phyloP scores from a whole-genome alignment of 1,284 basidiomycete genomes.

The Meripilus lineatus region DNA sequence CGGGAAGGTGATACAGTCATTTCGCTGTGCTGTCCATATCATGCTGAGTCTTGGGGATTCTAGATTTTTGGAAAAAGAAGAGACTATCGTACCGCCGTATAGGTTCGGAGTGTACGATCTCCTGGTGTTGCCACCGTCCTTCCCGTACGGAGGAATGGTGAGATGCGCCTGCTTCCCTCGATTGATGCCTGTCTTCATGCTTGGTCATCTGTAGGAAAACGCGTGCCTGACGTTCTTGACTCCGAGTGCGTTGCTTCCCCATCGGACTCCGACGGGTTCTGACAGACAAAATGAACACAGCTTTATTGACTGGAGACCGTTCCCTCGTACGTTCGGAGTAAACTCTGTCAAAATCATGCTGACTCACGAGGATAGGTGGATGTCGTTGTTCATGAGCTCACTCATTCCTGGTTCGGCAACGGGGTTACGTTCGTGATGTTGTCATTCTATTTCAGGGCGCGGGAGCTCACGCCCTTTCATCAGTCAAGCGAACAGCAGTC shows the following conservation, averaged over 20 bases:
- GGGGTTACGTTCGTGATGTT: conserved; percentile 61
- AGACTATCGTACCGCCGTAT: conserved; percentile 73
- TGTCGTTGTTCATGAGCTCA: conserved; percentile 77
- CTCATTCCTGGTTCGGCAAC: conserved; percentile 86
- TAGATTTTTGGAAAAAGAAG: conserved; percentile 76
- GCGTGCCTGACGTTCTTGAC: conserved; percentile 85
- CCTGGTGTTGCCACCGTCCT: conserved; percentile 89
- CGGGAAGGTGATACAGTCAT: conserved; percentile 47
- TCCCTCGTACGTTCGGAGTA: conserved; percentile 47
- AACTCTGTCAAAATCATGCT: background rate
- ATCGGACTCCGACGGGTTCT: no score
- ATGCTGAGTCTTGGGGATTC: background rate
- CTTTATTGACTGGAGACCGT: conserved; percentile 79
- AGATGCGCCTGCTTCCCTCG: conserved; percentile 15
- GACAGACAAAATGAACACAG: no score
- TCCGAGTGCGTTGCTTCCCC: conserved; percentile 51
- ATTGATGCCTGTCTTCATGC: background rate
- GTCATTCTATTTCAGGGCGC: conserved; percentile 2
- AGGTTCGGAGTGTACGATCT: conserved; percentile 89
- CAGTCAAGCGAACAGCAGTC: conserved; percentile 64
- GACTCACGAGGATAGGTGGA: conserved; percentile 35
- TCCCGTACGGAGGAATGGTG: conserved; percentile 91
- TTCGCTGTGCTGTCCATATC: background rate
- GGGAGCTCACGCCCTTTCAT: background rate
- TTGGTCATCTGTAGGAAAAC: conserved; percentile 51